Evolutionary conservation across 345 rosid genomes (phyloP).

Genomic region (sweet orange (Citrus sinensis)): DVS_A1.0 CM039163.1:50124501-50125000

Average conservation of each 20-base stretch:
- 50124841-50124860: constrained; percentile 45
- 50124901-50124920: constrained; percentile 45
- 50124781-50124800: constrained; percentile 24
- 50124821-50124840: constrained; percentile 31
- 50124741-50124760: constrained; percentile 47
- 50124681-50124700: constrained; percentile 49
- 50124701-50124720: constrained; percentile 31
- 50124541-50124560: constrained; percentile 45
- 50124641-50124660: constrained; percentile 57
- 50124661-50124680: constrained; percentile 24
- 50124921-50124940: constrained; percentile 66
- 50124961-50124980: constrained; percentile 37
- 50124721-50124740: constrained; percentile 30
- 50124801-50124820: constrained; percentile 45
- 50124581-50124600: constrained; percentile 50
- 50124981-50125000: constrained; percentile 61
- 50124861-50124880: constrained; percentile 59
- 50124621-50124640: constrained; percentile 44
- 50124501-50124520: constrained; percentile 36
- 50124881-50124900: constrained; percentile 48
- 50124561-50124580: constrained; percentile 66
- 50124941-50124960: constrained; percentile 64
- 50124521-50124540: constrained; percentile 33
- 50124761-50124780: constrained; percentile 46
- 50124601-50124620: constrained; percentile 47